A percentile compares a stretch with the other conserved stretches of the same genome.
Conservation (phyloP, 2,329 filamentous ascomycete species). For the Lecanicillium sp. region DNA sequence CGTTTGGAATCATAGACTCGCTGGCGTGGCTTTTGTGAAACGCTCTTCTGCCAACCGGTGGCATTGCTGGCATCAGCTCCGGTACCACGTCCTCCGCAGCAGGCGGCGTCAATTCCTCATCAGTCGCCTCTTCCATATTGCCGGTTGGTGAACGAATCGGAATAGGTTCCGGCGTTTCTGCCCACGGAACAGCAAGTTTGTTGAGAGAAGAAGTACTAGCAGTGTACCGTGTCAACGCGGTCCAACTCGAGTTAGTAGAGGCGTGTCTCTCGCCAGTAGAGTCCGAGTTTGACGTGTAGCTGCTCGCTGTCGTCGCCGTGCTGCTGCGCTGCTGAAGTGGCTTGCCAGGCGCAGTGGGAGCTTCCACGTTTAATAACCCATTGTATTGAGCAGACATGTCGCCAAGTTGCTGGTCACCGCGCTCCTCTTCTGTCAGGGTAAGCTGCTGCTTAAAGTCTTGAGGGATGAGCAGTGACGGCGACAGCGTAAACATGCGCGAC, state of each 20-base stretch:
- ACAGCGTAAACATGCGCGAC: constrained; percentile 50
- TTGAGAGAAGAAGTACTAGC: constrained; percentile 40
- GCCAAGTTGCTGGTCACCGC: constrained; percentile 2
- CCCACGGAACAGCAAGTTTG: constrained; percentile 23
- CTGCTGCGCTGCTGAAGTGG: constrained; percentile 39
- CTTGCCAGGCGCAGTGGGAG: constrained; percentile 2
- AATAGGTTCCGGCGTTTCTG: constrained; percentile 23
- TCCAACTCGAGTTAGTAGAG: constrained; percentile 46
- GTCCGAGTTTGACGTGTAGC: constrained; percentile 37
- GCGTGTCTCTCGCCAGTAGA: constrained; percentile 44
- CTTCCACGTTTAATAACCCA: constrained; percentile 18
- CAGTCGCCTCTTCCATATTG: background rate
- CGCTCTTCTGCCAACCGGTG: constrained; percentile 14
- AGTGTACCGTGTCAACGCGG: constrained; percentile 46
- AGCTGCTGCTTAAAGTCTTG: constrained; percentile 50
- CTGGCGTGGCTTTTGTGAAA: constrained; percentile 30
- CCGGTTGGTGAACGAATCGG: constrained; percentile 9
- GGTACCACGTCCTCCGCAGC: constrained; percentile 23
- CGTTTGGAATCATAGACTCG: constrained; percentile 26
- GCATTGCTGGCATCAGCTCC: constrained; percentile 24
- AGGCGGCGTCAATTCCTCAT: constrained; percentile 15
- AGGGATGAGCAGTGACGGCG: constrained; percentile 56
- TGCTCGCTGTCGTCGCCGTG: constrained; percentile 47
- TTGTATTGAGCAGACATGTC: background rate
- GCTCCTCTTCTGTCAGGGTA: constrained; percentile 24